phyloP scores from a whole-genome alignment of 192 early-diverging fungal species.

The Entophlyctis luteolus region DNA sequence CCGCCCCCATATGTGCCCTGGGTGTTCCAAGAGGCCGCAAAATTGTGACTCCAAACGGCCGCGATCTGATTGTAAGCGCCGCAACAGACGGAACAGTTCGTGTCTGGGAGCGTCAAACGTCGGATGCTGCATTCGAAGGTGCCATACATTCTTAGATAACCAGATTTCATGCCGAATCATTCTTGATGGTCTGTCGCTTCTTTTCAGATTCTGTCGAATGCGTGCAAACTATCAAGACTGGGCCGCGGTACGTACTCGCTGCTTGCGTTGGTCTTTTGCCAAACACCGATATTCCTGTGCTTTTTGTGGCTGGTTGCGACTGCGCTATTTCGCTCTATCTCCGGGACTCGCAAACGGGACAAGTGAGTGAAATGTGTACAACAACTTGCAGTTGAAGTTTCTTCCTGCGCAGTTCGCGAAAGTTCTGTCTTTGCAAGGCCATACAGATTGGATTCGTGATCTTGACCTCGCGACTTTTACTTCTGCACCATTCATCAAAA shows the following conservation, averaged over 20 bases:
- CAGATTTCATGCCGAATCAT: not conserved
- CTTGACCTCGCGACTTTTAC: conserved; percentile 69
- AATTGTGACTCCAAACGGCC: conserved; percentile 29
- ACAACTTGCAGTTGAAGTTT: not conserved
- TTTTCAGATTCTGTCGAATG: conserved; percentile 42
- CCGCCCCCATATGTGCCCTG: conserved; percentile 61
- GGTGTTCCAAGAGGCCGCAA: conserved; percentile 50
- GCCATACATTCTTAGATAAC: not conserved
- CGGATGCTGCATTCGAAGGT: conserved; percentile 46
- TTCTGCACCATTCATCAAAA: conserved; percentile 15
- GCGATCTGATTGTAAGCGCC: conserved; percentile 61
- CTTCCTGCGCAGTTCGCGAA: conserved; percentile 52
- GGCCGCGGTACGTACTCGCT: conserved; percentile 62
- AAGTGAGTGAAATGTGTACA: not conserved
- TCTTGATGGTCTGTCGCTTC: no score
- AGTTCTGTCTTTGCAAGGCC: conserved; percentile 70
- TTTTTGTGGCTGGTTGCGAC: conserved; percentile 85
- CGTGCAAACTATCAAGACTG: conserved; percentile 67
- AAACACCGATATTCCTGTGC: conserved; percentile 54
- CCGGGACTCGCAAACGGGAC: conserved; percentile 34
- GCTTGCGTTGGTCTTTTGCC: conserved; percentile 69
- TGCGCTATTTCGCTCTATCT: conserved; percentile 68
- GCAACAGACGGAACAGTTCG: conserved; percentile 69
- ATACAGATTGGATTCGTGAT: conserved; percentile 89
- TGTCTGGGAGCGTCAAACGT: conserved; percentile 66